Base-by-base conservation (phyloP, 306 rosid genomes). In the Cicer yamashitae region DNA sequence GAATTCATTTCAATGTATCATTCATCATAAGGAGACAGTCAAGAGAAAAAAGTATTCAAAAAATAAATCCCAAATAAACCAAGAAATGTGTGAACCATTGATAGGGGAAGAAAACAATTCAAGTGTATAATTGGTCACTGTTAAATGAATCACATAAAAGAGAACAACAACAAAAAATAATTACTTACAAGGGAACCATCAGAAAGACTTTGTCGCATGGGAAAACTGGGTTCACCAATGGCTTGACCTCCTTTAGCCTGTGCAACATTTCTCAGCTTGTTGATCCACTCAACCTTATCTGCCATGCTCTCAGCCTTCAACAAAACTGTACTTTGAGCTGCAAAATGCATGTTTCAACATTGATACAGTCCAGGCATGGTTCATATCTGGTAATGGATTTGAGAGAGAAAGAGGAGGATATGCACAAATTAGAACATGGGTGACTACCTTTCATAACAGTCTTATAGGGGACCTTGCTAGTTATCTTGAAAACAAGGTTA, bases 231-330 rank as follows among this genome's bases (percentile, higher is more conserved):
- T 66, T 84, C 88, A 47, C 86, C 83, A n/a, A 50, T 47, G 52
- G 54, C 20, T 66, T 77, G 87, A 74, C 90, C 83, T 47, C 86
- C 90, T 79, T 79, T 84, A 65, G 83, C 80, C 40, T 56, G 77
- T 50, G 86, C 83, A 77, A 87, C 77, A 64, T 7, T 79, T 73
- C 82, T 71, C 81, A 87, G 69, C 83, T 80, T 87, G 50, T 82
- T 87, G 39, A 87, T 70, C 90, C 90, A 87, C 74, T 87, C 90
- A 82, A 66, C 81, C 73, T 87, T 87, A 70, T 87, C 90, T 37
- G 85, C 82, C 45, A 77, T 43, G 64, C 86, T 87, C 82, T 87
- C 90, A 39, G 90, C 88, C 85, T 87, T 87, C 14, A 87, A 79
- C 80, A 87, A 18, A 82, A 87, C 90, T 4, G 73, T 57, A 74